Percentiles rank a stretch among this genome's conserved stretches.
phyloP scores from a whole-genome alignment of 441 rosid species.

The Euphorbia celastroides region DNA sequence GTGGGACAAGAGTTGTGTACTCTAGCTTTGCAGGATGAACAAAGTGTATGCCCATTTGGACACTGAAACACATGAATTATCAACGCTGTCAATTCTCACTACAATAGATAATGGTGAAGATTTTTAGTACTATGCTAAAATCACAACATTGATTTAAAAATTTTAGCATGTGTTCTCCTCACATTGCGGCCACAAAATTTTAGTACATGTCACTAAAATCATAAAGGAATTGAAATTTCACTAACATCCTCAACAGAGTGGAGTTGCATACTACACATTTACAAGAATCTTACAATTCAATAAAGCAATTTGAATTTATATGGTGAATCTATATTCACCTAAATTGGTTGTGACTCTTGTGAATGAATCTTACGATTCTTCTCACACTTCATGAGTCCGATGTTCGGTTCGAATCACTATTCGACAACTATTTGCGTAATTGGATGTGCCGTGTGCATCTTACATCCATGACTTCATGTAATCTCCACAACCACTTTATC shows the following conservation, averaged over 20 bases:
- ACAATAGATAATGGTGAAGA: slow-evolving; percentile 4
- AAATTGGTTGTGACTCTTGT: too few species aligned
- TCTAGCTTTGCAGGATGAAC: slow-evolving; percentile 64
- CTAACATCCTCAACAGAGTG: neutral
- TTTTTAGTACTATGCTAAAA: neutral
- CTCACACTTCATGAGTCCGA: too few species aligned
- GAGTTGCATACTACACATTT: too few species aligned
- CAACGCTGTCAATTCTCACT: slow-evolving; percentile 4
- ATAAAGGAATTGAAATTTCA: neutral
- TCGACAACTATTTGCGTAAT: too few species aligned
- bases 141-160: neutral
- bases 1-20: slow-evolving; percentile 75
- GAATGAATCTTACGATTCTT: too few species aligned
- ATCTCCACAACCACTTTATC: neutral
- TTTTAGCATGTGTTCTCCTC: too few species aligned
- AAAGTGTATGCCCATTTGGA: slow-evolving; percentile 81
- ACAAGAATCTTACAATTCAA: too few species aligned
- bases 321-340: too few species aligned
- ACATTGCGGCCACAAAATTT: neutral
- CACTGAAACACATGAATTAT: slow-evolving; percentile 39
- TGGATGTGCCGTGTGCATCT: neutral
- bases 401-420: too few species aligned
- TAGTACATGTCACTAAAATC: neutral
- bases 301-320: too few species aligned
- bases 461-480: neutral